Evolutionary conservation across 1,139 yeast genomes (phyloP).

Genomic region (Hemisphaericaspora subhashii): DNA sequence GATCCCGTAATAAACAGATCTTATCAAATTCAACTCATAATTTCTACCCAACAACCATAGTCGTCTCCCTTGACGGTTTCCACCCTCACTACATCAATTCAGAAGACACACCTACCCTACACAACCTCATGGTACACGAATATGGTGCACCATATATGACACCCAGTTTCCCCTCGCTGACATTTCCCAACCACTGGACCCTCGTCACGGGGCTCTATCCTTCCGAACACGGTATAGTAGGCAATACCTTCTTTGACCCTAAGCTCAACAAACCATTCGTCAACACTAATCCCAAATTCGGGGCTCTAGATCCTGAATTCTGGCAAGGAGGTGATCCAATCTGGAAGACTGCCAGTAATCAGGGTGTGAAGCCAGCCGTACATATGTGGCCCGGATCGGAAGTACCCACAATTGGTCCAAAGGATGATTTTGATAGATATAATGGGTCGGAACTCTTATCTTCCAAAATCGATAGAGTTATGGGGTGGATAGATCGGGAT

Average conservation of each 20-base stretch:
- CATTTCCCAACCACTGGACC: slow-evolving; percentile 93
- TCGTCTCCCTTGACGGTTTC: slow-evolving; percentile 83
- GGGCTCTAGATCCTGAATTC: slow-evolving; percentile 61
- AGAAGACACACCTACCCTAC: slow-evolving; percentile 68
- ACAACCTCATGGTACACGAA: slow-evolving; percentile 51
- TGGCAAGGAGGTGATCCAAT: slow-evolving; percentile 89
- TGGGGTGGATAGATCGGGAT: slow-evolving; percentile 66
- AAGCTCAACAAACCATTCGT: slow-evolving; percentile 53
- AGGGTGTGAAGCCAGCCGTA: slow-evolving; percentile 69
- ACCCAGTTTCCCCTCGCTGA: slow-evolving; percentile 86
- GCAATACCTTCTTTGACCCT: slow-evolving; percentile 79
- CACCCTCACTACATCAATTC: slow-evolving; percentile 85
- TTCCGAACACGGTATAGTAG: slow-evolving; percentile 81
- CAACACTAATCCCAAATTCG: slow-evolving; percentile 58
- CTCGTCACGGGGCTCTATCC: slow-evolving; percentile 85
- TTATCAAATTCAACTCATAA: slow-evolving; percentile 68
- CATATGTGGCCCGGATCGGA: slow-evolving; percentile 98
- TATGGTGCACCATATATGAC: slow-evolving; percentile 80
- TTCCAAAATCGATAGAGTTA: slow-evolving; percentile 54
- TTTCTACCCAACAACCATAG: slow-evolving; percentile 74
- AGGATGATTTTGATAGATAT: slow-evolving; percentile 54
- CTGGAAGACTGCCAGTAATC: slow-evolving; percentile 75
- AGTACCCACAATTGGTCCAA: slow-evolving; percentile 53
- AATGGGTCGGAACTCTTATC: slow-evolving; percentile 63
- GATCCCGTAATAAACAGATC: slow-evolving; percentile 19